These are phyloP conservation scores for Trametes gibbosa DNA, from an alignment of 768 basidiomycete species.

Conservation along the genomic window DNA sequence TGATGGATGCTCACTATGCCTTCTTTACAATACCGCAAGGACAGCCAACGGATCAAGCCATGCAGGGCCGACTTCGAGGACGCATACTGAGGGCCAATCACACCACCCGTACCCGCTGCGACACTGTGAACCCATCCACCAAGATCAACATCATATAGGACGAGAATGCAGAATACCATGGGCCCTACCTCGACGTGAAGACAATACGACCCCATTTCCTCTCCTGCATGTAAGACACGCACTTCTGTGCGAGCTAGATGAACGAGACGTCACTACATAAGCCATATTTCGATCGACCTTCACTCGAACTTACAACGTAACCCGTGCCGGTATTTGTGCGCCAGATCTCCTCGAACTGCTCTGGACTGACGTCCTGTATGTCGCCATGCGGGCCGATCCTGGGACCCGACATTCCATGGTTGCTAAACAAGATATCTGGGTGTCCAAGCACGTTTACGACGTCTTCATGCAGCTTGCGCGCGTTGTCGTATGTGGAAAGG, in stretches of 20 bases:
- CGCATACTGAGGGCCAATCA: constrained; percentile 56
- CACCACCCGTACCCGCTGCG: constrained; percentile 51
- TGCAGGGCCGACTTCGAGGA: constrained; percentile 55
- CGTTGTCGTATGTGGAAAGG: constrained; percentile 42
- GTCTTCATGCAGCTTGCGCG: constrained; percentile 41
- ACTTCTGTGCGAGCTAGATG: constrained; percentile 48
- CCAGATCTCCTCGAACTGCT: constrained; percentile 47
- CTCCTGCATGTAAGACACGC: constrained; percentile 47
- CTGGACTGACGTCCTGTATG: constrained; percentile 43
- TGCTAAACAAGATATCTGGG: constrained; percentile 52
- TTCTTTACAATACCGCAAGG: constrained; percentile 46
- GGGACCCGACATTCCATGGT: constrained; percentile 43
- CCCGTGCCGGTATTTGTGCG: constrained; percentile 45
- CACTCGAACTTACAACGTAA: constrained; percentile 39
- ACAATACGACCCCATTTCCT: constrained; percentile 50
- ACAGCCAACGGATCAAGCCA: constrained; percentile 55
- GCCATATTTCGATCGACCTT: neutral
- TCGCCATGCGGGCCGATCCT: constrained; percentile 44
- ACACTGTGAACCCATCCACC: constrained; percentile 32
- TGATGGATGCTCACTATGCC: constrained; percentile 42
- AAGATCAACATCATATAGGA: neutral
- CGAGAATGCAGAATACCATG: neutral
- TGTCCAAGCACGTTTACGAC: constrained; percentile 45
- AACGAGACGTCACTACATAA: too few relatives aligned
- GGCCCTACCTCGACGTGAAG: constrained; percentile 47